These are phyloP conservation scores for Coriaria nepalensis DNA, from an alignment of 306 rosid species.

Conservation along the genomic window DNA sequence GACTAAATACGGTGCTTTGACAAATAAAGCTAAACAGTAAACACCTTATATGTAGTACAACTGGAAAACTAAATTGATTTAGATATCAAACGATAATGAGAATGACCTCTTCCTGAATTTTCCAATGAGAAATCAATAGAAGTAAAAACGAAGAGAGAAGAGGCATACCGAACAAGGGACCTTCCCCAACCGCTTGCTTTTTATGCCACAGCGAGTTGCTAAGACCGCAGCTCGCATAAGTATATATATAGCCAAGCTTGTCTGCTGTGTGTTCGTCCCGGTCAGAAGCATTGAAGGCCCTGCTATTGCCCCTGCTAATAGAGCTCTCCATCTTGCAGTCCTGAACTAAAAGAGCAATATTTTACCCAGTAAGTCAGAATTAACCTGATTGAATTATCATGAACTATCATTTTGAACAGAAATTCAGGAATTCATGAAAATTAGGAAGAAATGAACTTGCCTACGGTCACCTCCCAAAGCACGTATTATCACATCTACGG, in stretches of 20 bases:
- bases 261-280: conserved; percentile 73
- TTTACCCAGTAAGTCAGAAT: conserved; percentile 16
- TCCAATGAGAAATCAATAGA: too few relatives aligned
- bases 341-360: conserved; percentile 42
- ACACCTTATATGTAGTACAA: too few relatives aligned
- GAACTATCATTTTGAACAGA: background rate
- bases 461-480: conserved; percentile 75
- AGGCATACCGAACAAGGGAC: conserved; percentile 82
- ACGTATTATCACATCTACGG: conserved; percentile 66
- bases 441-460: conserved; percentile 39
- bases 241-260: conserved; percentile 81
- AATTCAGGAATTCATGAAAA: conserved; percentile 2
- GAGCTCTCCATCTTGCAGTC: conserved; percentile 90
- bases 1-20: too few relatives aligned
- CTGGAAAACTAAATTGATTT: too few relatives aligned
- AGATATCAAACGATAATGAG: too few relatives aligned
- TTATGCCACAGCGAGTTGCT: conserved; percentile 89
- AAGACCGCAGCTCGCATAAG: conserved; percentile 89
- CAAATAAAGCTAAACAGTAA: too few relatives aligned
- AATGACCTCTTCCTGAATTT: too few relatives aligned
- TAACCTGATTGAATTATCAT: background rate
- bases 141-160: too few relatives aligned
- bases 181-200: conserved; percentile 80
- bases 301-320: conserved; percentile 85
- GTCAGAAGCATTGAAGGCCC: conserved; percentile 90